Conservation (phyloP, 768 basidiomycete species). For the Rhodotorula toruloides region DNA sequence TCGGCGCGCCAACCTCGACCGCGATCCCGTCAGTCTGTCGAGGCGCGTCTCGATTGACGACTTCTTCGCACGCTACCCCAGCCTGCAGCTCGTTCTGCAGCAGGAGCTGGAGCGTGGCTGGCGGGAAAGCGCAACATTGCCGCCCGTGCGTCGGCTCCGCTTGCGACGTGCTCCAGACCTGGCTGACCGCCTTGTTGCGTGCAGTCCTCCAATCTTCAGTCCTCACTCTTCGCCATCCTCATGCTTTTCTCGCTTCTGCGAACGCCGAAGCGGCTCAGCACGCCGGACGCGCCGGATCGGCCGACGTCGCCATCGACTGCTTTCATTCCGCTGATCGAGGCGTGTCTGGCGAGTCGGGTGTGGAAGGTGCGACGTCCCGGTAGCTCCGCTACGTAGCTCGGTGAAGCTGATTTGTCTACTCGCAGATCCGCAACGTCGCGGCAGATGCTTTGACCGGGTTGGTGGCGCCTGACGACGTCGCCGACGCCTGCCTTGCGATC, state of each 20-base stretch:
- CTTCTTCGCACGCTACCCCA: constrained; percentile 34
- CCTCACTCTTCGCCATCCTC: constrained; percentile 34
- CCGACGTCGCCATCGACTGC: neutral
- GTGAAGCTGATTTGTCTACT: neutral
- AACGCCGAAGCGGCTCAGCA: constrained; percentile 20
- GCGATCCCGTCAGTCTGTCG: constrained; percentile 19
- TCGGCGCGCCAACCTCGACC: constrained; percentile 31
- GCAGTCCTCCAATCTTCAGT: constrained; percentile 31
- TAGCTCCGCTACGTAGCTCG: neutral
- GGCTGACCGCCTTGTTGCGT: neutral
- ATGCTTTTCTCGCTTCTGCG: constrained; percentile 36
- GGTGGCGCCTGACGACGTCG: constrained; percentile 12
- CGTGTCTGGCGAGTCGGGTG: constrained; percentile 22
- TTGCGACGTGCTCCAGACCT: neutral
- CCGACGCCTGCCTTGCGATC: neutral
- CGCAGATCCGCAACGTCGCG: constrained; percentile 33
- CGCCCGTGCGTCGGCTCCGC: constrained; percentile 6
- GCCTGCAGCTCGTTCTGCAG: constrained; percentile 9
- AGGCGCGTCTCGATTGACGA: constrained; percentile 23
- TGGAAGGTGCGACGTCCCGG: constrained; percentile 31
- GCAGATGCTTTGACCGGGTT: constrained; percentile 34
- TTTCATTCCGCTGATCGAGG: constrained; percentile 20
- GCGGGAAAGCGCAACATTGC: constrained; percentile 17
- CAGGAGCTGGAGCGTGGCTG: constrained; percentile 28
- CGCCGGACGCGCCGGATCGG: neutral